Evolutionary conservation across 2,329 filamentous ascomycete species (phyloP).

Genomic region (Talaromyces sp.): DNA sequence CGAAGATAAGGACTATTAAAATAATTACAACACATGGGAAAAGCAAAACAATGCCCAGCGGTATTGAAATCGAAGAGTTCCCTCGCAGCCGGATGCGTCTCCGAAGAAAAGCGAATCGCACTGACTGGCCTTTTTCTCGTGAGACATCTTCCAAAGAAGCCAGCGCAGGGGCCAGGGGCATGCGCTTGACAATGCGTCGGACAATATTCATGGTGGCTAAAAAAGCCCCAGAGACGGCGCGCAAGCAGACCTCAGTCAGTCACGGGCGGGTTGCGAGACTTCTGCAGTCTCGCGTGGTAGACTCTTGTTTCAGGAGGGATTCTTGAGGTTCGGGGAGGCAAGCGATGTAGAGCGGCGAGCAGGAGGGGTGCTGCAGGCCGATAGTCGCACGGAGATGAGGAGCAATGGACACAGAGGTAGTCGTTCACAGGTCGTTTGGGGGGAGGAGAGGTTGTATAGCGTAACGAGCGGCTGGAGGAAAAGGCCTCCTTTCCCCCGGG

Average conservation of each 20-base stretch:
- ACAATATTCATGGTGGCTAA: conserved; percentile 49
- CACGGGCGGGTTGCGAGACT: conserved; percentile 12
- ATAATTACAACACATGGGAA: conserved; percentile 90
- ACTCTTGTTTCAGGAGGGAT: not conserved
- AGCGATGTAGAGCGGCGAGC: not conserved
- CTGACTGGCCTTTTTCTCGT: conserved; percentile 39
- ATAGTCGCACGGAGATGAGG: not conserved
- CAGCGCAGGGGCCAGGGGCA: conserved; percentile 44
- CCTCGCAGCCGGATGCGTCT: conserved; percentile 82
- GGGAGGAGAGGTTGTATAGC: conserved; percentile 18
- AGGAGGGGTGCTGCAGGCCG: not conserved
- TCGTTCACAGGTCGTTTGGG: not conserved
- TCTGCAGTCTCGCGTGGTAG: conserved; percentile 7
- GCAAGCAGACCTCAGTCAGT: conserved; percentile 19
- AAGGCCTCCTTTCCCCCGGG: conserved; percentile 35
- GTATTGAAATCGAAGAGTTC: conserved; percentile 89
- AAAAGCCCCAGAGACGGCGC: conserved; percentile 11
- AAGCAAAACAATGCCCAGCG: conserved; percentile 83
- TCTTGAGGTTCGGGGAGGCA: too few relatives aligned
- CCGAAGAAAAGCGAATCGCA: conserved; percentile 72
- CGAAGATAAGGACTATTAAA: conserved; percentile 83
- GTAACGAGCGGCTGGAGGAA: conserved; percentile 40
- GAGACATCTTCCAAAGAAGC: conserved; percentile 44
- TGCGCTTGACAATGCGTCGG: conserved; percentile 49
- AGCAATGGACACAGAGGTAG: not conserved